These are phyloP conservation scores for Plasmodium relictum DNA, from an alignment of 169 alveolate genomes.

Conservation along the genomic window DNA sequence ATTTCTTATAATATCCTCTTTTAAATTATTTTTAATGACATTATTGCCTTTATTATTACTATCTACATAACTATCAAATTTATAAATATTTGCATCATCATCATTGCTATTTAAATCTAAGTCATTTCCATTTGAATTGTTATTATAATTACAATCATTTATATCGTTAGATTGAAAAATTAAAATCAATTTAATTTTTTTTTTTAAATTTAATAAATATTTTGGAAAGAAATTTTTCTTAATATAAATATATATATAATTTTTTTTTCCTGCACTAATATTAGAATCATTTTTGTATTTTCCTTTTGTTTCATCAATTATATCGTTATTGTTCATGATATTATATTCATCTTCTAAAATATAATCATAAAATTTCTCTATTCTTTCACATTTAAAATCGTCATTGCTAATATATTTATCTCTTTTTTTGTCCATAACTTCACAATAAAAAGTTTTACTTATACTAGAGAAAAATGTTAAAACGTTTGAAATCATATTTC, in stretches of 20 bases:
- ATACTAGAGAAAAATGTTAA: constrained; percentile 45
- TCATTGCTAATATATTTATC: constrained; percentile 33
- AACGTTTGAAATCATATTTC: constrained; percentile 15
- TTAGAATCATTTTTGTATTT: constrained; percentile 4
- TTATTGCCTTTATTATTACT: neutral
- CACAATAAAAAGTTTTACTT: constrained; percentile 59
- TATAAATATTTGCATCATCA: neutral
- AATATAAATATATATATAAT: constrained; percentile 39
- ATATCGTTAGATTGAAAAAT: constrained; percentile 10
- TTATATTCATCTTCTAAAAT: constrained; percentile 18
- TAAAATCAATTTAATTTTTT: constrained; percentile 45
- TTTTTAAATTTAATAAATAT: constrained; percentile 35
- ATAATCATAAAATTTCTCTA: constrained; percentile 52
- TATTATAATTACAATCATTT: neutral
- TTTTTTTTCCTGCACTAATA: neutral
- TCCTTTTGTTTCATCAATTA: neutral
- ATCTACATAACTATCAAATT: neutral
- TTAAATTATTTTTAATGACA: neutral
- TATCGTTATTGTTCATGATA: neutral
- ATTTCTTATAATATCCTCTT: neutral
- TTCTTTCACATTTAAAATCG: constrained; percentile 13
- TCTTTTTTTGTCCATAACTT: constrained; percentile 48
- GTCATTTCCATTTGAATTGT: neutral
- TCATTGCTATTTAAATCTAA: neutral
- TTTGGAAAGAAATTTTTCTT: constrained; percentile 44